Evolutionary conservation across 495 filamentous ascomycete genomes (phyloP), one percentile per base, ranked within the genome.

Genomic region (Talaromyces borbonicus): DNA sequence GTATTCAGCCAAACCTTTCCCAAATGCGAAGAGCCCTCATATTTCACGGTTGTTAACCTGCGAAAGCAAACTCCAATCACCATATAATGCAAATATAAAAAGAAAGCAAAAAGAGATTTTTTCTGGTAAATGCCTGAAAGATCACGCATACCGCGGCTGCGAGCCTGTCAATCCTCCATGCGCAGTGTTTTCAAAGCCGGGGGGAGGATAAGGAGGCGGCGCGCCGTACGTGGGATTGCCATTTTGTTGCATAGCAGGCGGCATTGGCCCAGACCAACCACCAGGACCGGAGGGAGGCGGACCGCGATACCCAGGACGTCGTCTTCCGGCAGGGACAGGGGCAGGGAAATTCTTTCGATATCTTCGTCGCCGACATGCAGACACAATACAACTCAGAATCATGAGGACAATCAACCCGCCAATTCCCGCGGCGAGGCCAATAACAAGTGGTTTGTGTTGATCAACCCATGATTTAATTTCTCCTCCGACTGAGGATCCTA

Each of bases 391-490:
- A 47, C 66, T 69, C 19, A 79, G 44, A 20, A 90, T 56, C 4
- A 70, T 66, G 15, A 90, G 56, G 4, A 88, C 49, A 3, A 93
- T 53, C 3, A 90, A 63, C 5, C 72, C 75, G 20, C 86, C 87
- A 24, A 89, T 73, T 7, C 75, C 82, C 24, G 68, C 65, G 6
- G 67, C 74, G 15, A 93, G 67, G n/a, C 81, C 85, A 49, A 90
- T 89, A 16, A 87, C 79, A 30, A 90, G 74, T 30, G 75, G 72
- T 62, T 81, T 81, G 63, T 90, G 84, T 43, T 80, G 61, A 9
- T 67, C 58, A 55, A 93, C 74, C 80, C 84, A 90, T 51, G 62
- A 72, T 47, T 65, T 63, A 24, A 85, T 75, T 54, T 80, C 73
- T 53, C 79, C 76, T 33, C 67, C 62, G 0, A 79, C 66, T 12